Base-by-base conservation (phyloP, 2,329 filamentous ascomycete species). In the Xylariaceae sp. region DNA sequence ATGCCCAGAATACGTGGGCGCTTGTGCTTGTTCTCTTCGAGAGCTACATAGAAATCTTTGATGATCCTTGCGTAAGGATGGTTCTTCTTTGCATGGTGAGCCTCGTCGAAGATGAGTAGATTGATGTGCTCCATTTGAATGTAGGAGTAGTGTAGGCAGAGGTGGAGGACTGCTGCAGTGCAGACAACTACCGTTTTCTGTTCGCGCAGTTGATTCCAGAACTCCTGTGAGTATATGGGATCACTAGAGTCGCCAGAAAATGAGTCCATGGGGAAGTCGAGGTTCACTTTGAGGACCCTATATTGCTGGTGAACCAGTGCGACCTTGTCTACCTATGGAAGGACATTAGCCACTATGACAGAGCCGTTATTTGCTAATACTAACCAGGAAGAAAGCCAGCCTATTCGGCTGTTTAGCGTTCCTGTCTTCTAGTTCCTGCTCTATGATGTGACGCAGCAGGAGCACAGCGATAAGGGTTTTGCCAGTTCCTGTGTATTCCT, bases 401-500 rank as follows among this genome's bases (percentile, higher is more conserved):
- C 87, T 86, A 30, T 77, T 82, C 0, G 76, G 66, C n/a, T 78
- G 77, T 2, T 87, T 88, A 2, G 73, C 64, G 0, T 77, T 80
- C 32, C 92, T 83, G 59, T 84, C 75, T 57, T 90, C 85, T 1
- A 97, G 74, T 69, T 99, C 94, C 54, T 87, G 77, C 32, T 91
- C 84, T 24, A 97, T 80, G 8, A 84, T 80, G 69, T 95, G 83
- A 32, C 86, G 84, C 20, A 97, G 80, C 4, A 99, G 79, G 2
- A 97, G 80, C 1, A 91, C 92, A 0, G 94, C 92, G 63, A 99
- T 97, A n/a, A 97, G 78, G 0, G 94, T 99, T 73, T 99, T 99
- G 2, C 94, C 94, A 3, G 91, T 92, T 10, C 94, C 89, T 87
- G 53, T 15, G 21, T 32, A n/a, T 10, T 18, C 32, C 13, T 2